These are phyloP conservation scores for Phytophthora melonis DNA, from an alignment of 352 stramenopile genomes.

Conservation along the genomic window DNA sequence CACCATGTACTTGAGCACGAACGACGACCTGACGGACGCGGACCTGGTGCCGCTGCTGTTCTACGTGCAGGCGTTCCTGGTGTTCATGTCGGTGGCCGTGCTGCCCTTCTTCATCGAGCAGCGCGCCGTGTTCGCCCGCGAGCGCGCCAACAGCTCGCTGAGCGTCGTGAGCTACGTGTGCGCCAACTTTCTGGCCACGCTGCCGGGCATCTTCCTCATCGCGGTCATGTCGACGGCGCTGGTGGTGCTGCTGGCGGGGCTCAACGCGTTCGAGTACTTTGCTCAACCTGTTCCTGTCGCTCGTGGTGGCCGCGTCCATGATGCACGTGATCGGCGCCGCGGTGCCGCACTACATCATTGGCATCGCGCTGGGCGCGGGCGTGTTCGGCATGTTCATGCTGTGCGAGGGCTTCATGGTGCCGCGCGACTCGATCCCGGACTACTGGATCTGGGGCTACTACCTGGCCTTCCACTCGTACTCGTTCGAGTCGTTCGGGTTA, in stretches of 20 bases:
- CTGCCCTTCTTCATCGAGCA: constrained; percentile 91
- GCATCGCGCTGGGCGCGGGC: constrained; percentile 7
- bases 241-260: constrained; percentile 56
- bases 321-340: constrained; percentile 80
- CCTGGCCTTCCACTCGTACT: constrained; percentile 85
- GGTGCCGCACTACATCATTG: constrained; percentile 85
- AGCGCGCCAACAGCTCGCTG: no score
- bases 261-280: constrained; percentile 70
- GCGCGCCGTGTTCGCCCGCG: constrained; percentile 59
- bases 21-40: constrained; percentile 49
- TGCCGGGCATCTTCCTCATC: constrained; percentile 66
- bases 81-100: constrained; percentile 91
- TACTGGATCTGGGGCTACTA: constrained; percentile 90
- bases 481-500: constrained; percentile 83
- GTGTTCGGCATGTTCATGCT: no score
- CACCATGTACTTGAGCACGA: constrained; percentile 75
- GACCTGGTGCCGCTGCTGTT: constrained; percentile 76
- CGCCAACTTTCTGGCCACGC: no score
- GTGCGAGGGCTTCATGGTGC: constrained; percentile 64
- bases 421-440: constrained; percentile 56
- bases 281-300: constrained; percentile 75
- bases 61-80: constrained; percentile 88
- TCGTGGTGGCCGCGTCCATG: constrained; percentile 80
- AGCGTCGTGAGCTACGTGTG: no score
- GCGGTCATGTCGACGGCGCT: constrained; percentile 66